phyloP scores from a whole-genome alignment of 345 rosid species.

The Streptanthus diversifolius region DNA sequence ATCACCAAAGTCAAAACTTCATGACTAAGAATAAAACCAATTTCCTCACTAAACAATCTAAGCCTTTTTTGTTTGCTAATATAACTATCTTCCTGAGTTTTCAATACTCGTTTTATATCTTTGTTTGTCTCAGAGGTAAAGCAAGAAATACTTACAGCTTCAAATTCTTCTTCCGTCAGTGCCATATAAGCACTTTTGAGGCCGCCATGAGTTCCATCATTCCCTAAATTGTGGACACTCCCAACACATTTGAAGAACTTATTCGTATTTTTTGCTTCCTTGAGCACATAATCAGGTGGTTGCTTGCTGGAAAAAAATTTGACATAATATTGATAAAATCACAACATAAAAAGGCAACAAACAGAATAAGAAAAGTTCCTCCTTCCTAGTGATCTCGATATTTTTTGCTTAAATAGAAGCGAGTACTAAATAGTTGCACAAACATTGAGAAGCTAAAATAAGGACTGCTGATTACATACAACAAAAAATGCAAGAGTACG shows the following conservation, averaged over 20 bases:
- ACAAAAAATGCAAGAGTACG: neutral
- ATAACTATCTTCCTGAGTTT: constrained; percentile 1
- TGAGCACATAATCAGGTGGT: constrained; percentile 93
- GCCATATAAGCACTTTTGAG: constrained; percentile 68
- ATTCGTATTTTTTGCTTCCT: constrained; percentile 83
- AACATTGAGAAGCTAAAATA: constrained; percentile 5
- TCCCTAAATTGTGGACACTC: constrained; percentile 65
- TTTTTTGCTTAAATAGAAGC: neutral
- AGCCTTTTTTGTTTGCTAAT: neutral
- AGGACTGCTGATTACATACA: constrained; percentile 4
- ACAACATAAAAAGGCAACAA: neutral
- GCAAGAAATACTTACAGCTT: constrained; percentile 64
- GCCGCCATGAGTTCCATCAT: constrained; percentile 49
- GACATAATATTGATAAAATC: constrained; percentile 25
- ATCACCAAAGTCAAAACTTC: neutral
- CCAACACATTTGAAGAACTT: constrained; percentile 95
- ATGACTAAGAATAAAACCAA: neutral
- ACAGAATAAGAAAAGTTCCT: constrained; percentile 1
- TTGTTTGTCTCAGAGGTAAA: constrained; percentile 1
- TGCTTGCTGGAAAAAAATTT: constrained; percentile 61
- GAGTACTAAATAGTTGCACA: constrained; percentile 7
- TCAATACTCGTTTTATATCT: neutral
- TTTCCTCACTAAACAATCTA: neutral
- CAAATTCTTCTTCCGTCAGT: constrained; percentile 84
- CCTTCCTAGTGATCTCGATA: constrained; percentile 2